Evolutionary conservation across 2,329 filamentous ascomycete species (phyloP).

Genomic region (Hysterium pulicare): DNA sequence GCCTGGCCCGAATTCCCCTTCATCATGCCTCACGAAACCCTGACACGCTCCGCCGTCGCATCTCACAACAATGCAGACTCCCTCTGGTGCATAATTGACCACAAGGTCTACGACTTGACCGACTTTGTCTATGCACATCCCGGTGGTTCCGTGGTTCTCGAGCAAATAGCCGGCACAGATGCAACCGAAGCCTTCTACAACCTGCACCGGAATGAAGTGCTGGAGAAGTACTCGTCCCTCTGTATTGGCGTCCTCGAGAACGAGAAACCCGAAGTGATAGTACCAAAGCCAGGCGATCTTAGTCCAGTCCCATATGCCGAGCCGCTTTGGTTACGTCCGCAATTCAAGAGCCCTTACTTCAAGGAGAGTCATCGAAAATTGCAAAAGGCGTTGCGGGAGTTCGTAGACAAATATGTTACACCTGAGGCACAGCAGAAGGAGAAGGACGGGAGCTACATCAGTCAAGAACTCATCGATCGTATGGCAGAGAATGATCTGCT

Average conservation of each 20-base stretch:
- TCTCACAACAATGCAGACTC: slow-evolving; percentile 73
- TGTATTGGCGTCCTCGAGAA: slow-evolving; percentile 72
- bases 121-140: slow-evolving; percentile 85
- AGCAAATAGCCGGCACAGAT: slow-evolving; percentile 76
- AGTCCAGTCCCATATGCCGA: slow-evolving; percentile 80
- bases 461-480: slow-evolving; percentile 67
- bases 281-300: slow-evolving; percentile 66
- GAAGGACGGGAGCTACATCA: slow-evolving; percentile 67
- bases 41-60: slow-evolving; percentile 61
- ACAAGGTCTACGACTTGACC: slow-evolving; percentile 80
- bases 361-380: slow-evolving; percentile 68
- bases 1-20: no score
- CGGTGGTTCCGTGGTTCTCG: slow-evolving; percentile 74
- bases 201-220: slow-evolving; percentile 85
- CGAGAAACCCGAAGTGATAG: slow-evolving; percentile 72
- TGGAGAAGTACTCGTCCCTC: slow-evolving; percentile 72
- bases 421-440: slow-evolving; percentile 77
- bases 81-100: slow-evolving; percentile 81
- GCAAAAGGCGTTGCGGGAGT: slow-evolving; percentile 67
- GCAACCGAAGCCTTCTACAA: slow-evolving; percentile 86
- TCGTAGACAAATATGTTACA: slow-evolving; percentile 67
- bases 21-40: slow-evolving; percentile 34
- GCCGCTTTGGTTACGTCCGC: slow-evolving; percentile 74
- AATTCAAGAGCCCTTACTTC: slow-evolving; percentile 78
- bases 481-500: slow-evolving; percentile 73